A percentile compares a stretch with the other conserved stretches of the same genome.
Conservation (phyloP, 2,329 filamentous ascomycete species). For the Xylariaceae sp. region DNA sequence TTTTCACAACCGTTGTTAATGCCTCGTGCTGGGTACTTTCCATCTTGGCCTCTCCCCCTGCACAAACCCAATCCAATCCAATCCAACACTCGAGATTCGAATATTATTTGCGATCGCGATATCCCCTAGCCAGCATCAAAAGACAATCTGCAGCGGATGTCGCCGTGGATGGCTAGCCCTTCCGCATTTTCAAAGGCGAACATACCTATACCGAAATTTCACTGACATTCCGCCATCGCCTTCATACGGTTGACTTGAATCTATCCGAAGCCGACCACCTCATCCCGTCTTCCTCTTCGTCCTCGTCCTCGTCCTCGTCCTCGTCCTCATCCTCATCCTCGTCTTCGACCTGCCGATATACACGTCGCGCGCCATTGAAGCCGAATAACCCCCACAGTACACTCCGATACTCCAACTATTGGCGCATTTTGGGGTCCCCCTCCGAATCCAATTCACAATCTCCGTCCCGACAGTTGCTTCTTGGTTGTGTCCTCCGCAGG, state of each 20-base stretch:
- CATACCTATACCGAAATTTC: not conserved
- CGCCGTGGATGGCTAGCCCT: not conserved
- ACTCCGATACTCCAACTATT: not conserved
- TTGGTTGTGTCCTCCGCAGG: slow-evolving; percentile 51
- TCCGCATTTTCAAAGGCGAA: not conserved
- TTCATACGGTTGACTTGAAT: not conserved
- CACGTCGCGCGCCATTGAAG: not conserved
- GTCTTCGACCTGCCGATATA: not conserved
- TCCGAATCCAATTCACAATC: slow-evolving; percentile 34
- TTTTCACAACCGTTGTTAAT: not conserved
- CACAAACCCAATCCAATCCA: not conserved
- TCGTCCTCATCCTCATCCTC: not conserved
- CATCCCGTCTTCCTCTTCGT: not conserved
- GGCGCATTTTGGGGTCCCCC: not conserved
- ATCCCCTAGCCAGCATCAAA: slow-evolving; percentile 2
- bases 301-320: too few relatives aligned
- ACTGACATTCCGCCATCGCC: not conserved
- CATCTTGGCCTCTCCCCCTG: not conserved
- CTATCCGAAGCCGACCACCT: not conserved
- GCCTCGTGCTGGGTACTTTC: not conserved
- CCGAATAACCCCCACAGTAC: not conserved
- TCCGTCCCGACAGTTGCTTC: slow-evolving; percentile 38
- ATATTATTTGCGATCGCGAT: not conserved
- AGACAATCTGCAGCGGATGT: slow-evolving; percentile 1
- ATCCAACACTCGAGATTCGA: not conserved